Conservation (phyloP, 345 rosid genomes). For the Hibiscus syriacus region DNA sequence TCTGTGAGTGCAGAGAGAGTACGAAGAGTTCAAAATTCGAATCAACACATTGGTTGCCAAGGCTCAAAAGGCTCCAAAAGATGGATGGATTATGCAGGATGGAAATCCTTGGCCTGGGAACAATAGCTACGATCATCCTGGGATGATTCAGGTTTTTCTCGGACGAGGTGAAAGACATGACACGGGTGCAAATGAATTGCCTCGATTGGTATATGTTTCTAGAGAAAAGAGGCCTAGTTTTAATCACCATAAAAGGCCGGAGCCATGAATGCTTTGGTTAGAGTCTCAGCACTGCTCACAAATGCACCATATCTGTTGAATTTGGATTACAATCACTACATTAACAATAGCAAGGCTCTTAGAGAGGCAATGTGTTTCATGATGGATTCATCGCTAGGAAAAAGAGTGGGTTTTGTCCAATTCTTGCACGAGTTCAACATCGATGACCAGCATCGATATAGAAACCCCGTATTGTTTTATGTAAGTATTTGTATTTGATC, state of each 20-base stretch:
- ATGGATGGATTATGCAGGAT: conserved; percentile 72
- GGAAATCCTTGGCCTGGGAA: conserved; percentile 80
- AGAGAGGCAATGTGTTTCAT: conserved; percentile 54
- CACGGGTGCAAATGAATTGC: conserved; percentile 44
- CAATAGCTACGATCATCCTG: conserved; percentile 57
- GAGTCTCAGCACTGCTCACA: conserved; percentile 54
- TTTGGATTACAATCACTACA: conserved; percentile 52
- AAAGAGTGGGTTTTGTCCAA: conserved; percentile 48
- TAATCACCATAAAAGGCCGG: conserved; percentile 58
- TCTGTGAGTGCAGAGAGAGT: conserved; percentile 42
- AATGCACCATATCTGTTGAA: conserved; percentile 51
- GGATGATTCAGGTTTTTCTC: conserved; percentile 64
- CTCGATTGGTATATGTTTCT: conserved; percentile 50
- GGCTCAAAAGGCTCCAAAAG: conserved; percentile 56
- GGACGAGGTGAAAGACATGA: conserved; percentile 53
- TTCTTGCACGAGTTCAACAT: conserved; percentile 53
- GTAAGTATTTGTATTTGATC: conserved; percentile 29
- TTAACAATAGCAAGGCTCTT: conserved; percentile 52
- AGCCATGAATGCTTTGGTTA: conserved; percentile 58
- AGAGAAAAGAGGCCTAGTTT: conserved; percentile 49
- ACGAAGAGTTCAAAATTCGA: conserved; percentile 62
- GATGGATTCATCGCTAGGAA: conserved; percentile 51
- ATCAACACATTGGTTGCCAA: conserved; percentile 54
- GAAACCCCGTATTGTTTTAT: conserved; percentile 46
- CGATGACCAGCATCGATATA: conserved; percentile 40